Evolutionary conservation across 2,329 filamentous ascomycete genomes (phyloP).

Genomic region (Calonectria pteridis): DNA sequence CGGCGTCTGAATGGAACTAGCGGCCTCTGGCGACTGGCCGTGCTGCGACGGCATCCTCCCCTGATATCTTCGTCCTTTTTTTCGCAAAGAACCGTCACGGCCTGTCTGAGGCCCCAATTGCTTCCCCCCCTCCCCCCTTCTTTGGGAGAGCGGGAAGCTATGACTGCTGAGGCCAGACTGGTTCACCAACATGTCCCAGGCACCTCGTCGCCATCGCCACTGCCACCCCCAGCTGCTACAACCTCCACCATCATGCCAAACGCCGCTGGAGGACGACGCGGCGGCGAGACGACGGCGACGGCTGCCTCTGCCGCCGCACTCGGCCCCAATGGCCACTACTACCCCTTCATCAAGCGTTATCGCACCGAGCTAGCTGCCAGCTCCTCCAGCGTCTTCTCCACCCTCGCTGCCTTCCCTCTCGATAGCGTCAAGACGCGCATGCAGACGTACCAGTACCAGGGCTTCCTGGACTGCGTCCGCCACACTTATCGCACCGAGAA

Average conservation of each 20-base stretch:
- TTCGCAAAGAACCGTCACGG: not conserved
- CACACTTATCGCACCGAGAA: conserved; percentile 83
- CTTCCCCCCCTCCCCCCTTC: conserved; percentile 19
- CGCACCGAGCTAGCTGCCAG: conserved; percentile 85
- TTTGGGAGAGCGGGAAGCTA: conserved; percentile 46
- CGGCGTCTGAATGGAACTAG: conserved; percentile 45
- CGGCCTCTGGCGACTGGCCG: conserved; percentile 41
- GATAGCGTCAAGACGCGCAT: conserved; percentile 92
- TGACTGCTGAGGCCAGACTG: conserved; percentile 52
- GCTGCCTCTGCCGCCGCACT: conserved; percentile 27
- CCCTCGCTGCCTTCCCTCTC: conserved; percentile 84
- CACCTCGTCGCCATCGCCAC: conserved; percentile 46
- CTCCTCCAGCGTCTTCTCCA: conserved; percentile 82
- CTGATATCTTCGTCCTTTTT: not conserved
- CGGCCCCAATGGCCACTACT: conserved; percentile 47
- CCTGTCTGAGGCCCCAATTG: conserved; percentile 31
- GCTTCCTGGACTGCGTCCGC: conserved; percentile 79
- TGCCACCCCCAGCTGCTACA: conserved; percentile 43
- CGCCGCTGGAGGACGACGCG: conserved; percentile 46
- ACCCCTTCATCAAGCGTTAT: conserved; percentile 76
- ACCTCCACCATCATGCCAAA: conserved; percentile 43
- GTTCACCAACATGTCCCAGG: conserved; percentile 55
- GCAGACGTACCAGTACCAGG: conserved; percentile 86
- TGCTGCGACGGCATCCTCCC: conserved; percentile 43
- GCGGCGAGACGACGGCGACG: conserved; percentile 43